These are phyloP conservation scores for Blastocystis sp. DNA, from an alignment of 352 stramenopile species.

Conservation along the genomic window DNA sequence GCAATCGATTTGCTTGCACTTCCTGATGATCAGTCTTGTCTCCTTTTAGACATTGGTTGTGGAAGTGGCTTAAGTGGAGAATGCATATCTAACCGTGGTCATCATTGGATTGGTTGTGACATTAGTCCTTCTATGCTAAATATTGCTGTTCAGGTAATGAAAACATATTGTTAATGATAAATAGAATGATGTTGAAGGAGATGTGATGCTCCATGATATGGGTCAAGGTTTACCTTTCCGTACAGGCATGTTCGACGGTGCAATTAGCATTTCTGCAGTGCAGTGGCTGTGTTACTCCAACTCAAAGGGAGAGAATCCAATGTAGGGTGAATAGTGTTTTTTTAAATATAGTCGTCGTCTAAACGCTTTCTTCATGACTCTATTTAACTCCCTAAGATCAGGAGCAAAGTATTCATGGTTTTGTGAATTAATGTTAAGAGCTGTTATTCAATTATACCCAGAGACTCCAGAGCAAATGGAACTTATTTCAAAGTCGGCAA, in stretches of 20 bases:
- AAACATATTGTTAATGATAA: conserved; percentile 31
- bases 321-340: conserved; percentile 93
- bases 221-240: conserved; percentile 94
- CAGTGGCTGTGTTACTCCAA: conserved; percentile 99
- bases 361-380: conserved; percentile 60
- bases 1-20: conserved; percentile 95
- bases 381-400: conserved; percentile 77
- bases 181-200: conserved; percentile 73
- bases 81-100: conserved; percentile 78
- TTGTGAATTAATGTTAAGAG: conserved; percentile 72
- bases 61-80: conserved; percentile 90
- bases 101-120: conserved; percentile 95
- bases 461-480: conserved; percentile 88
- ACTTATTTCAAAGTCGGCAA: conserved; percentile 83
- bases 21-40: conserved; percentile 78
- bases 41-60: conserved; percentile 94
- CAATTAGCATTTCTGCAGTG: conserved; percentile 97
- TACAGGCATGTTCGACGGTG: conserved; percentile 93
- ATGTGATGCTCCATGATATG: conserved; percentile 89
- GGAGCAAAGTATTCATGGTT: conserved; percentile 27
- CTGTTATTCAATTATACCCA: conserved; percentile 97
- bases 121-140: conserved; percentile 96
- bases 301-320: conserved; percentile 87
- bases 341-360: conserved; percentile 70
- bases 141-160: conserved; percentile 89